Evolutionary conservation across 2,329 filamentous ascomycete genomes (phyloP).

Genomic region (Dothideomycetes sp.): DNA sequence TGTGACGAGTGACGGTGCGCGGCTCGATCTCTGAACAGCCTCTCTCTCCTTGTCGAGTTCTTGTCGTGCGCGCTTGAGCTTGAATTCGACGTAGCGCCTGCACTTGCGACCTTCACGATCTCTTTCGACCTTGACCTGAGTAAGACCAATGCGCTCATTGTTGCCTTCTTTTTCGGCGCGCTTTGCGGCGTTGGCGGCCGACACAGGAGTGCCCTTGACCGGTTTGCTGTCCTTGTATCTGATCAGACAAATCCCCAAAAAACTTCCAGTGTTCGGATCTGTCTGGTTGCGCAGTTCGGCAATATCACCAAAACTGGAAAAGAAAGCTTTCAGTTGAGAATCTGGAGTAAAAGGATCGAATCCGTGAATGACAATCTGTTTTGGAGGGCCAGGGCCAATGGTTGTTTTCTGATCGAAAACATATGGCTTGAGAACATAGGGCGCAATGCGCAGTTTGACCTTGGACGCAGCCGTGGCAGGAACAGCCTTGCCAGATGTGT

Average conservation of each 20-base stretch:
- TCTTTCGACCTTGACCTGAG: constrained; percentile 71
- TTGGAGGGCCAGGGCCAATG: constrained; percentile 78
- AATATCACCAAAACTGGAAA: constrained; percentile 77
- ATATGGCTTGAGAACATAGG: constrained; percentile 75
- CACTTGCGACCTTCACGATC: constrained; percentile 84
- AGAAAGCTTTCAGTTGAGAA: constrained; percentile 64
- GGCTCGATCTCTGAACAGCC: constrained; percentile 15
- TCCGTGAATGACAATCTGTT: constrained; percentile 87
- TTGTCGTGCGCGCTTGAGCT: constrained; percentile 59
- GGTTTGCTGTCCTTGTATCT: constrained; percentile 66
- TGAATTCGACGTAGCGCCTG: constrained; percentile 64
- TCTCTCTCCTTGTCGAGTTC: constrained; percentile 40
- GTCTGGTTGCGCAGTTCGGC: constrained; percentile 88
- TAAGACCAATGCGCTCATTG: constrained; percentile 68
- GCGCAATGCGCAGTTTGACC: constrained; percentile 60
- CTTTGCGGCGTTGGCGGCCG: constrained; percentile 72
- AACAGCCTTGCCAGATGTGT: constrained; percentile 44
- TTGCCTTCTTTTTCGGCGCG: constrained; percentile 69
- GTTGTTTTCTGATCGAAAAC: constrained; percentile 73
- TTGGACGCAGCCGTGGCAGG: constrained; percentile 51
- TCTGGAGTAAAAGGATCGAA: constrained; percentile 86
- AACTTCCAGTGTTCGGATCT: constrained; percentile 87
- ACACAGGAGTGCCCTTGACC: constrained; percentile 46
- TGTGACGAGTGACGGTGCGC: constrained; percentile 3
- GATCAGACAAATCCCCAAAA: constrained; percentile 86